These are phyloP conservation scores for Kodamaea ohmeri DNA, from an alignment of 1,139 yeast genomes.

Conservation along the genomic window DNA sequence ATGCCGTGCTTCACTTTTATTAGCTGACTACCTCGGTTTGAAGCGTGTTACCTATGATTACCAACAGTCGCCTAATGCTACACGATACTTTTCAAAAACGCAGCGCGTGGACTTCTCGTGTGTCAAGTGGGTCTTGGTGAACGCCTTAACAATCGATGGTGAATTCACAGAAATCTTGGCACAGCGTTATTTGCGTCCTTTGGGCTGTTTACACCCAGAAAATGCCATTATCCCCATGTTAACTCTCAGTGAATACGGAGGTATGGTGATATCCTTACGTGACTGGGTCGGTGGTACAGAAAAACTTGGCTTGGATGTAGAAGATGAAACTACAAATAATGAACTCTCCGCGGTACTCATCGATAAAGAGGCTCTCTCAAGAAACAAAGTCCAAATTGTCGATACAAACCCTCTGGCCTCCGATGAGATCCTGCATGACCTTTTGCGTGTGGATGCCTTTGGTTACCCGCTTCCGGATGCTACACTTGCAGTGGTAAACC, in stretches of 20 bases:
- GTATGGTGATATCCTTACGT: slow-evolving; percentile 86
- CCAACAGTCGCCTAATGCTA: slow-evolving; percentile 83
- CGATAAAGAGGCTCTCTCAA: slow-evolving; percentile 76
- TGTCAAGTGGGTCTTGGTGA: slow-evolving; percentile 85
- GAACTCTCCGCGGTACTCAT: slow-evolving; percentile 70
- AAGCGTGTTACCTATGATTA: slow-evolving; percentile 92
- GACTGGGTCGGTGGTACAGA: slow-evolving; percentile 84
- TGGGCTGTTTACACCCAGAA: slow-evolving; percentile 78
- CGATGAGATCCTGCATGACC: slow-evolving; percentile 49
- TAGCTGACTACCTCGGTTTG: slow-evolving; percentile 87
- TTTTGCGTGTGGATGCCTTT: slow-evolving; percentile 79
- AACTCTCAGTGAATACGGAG: slow-evolving; percentile 91
- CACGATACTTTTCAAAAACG: slow-evolving; percentile 76
- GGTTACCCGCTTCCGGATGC: slow-evolving; percentile 96
- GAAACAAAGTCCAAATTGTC: slow-evolving; percentile 72
- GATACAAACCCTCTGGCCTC: slow-evolving; percentile 59
- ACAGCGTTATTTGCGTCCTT: slow-evolving; percentile 87
- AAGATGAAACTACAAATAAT: slow-evolving; percentile 33
- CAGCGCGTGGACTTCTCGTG: slow-evolving; percentile 75
- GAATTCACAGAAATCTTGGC: slow-evolving; percentile 88
- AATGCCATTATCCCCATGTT: slow-evolving; percentile 86
- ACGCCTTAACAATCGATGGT: slow-evolving; percentile 89
- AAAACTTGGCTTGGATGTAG: slow-evolving; percentile 47
- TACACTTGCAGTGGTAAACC: slow-evolving; percentile 88
- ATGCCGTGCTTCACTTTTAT: slow-evolving; percentile 65